Conservation (phyloP, 2,329 filamentous ascomycete genomes). For the Xylariaceae sp. region DNA sequence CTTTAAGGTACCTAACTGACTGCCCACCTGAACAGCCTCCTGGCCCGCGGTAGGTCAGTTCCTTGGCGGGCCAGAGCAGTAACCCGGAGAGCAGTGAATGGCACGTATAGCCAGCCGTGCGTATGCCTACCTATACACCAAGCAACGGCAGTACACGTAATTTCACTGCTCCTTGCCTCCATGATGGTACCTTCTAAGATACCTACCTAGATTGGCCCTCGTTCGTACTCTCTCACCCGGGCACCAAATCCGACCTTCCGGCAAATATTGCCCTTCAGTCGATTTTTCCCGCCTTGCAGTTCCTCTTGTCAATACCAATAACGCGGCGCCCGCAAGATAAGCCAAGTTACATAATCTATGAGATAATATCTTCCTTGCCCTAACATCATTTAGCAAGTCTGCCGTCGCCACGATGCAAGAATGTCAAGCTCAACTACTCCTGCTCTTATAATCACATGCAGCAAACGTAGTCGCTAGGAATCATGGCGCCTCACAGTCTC, state of each 20-base stretch:
- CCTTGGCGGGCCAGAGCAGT: not conserved
- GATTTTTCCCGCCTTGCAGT: not conserved
- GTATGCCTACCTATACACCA: slow-evolving; percentile 6
- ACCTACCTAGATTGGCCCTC: slow-evolving; percentile 14
- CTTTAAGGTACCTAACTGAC: not conserved
- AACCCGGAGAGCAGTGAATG: not conserved
- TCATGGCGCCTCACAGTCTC: slow-evolving; percentile 30
- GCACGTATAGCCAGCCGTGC: not conserved
- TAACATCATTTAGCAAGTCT: not conserved
- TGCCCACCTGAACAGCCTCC: not conserved
- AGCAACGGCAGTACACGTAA: slow-evolving; percentile 2
- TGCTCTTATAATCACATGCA: not conserved
- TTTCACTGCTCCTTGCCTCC: not conserved
- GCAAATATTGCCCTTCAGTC: slow-evolving; percentile 10
- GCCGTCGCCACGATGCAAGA: not conserved
- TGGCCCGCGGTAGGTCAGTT: not conserved
- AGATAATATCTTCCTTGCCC: not conserved
- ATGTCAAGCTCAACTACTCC: not conserved
- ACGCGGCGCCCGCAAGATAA: not conserved
- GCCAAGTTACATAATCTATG: not conserved
- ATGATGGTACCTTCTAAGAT: not conserved
- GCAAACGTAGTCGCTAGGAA: not conserved
- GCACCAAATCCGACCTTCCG: slow-evolving; percentile 5
- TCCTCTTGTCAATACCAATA: not conserved
- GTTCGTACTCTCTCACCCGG: not conserved